Evolutionary conservation across 169 alveolate species (phyloP), one percentile per base, ranked within the genome.

Genomic region (Eimeria tenella): DNA sequence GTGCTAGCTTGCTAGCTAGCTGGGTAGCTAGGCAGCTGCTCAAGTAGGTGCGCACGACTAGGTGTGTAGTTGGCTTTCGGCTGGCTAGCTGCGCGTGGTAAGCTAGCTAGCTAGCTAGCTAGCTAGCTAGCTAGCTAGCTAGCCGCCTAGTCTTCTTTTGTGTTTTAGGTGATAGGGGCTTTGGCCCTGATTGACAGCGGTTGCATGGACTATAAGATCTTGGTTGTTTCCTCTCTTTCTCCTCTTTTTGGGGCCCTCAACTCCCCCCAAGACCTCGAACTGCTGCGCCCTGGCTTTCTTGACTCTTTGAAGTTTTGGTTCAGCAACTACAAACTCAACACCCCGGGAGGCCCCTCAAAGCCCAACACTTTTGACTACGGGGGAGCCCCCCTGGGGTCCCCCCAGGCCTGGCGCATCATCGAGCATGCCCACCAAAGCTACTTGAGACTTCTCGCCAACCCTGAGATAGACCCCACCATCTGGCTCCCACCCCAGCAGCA

Each of bases 131-230:
- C 42, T 31, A 31, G 2, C 42, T 31, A 31, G 42, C 42, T 31
- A 31, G 42, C 42, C 42, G 42, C 42, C 42, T 31, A 31, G 42
- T 31, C 2, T 31, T 31, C 42, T 31, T 31, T 31, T 31, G 42
- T 31, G 42, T 3, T 58, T 4, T 82, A 96, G 96, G 97, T 98
- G 7, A 97, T 98, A 3, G 99, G 99, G 4, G 98, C 98, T 3
- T 95, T 98, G 58, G 98, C 98, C 79, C 93, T 98, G 92, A 97
- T 98, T 50, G 99, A 98, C 93, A 97, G 96, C 86, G 99, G 98
- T 52, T 99, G 98, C 88, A 91, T 98, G 91, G 99, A 98, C 96
- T 98, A 99, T 99, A 98, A 97, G 94, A 92, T 98, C 73, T 70
- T 98, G 49, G 98, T 96, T 19, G 96, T 93, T 25, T 52, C 63